Evolutionary conservation across 2,329 filamentous ascomycete species (phyloP).

Genomic region (Saccharata proteae): DNA sequence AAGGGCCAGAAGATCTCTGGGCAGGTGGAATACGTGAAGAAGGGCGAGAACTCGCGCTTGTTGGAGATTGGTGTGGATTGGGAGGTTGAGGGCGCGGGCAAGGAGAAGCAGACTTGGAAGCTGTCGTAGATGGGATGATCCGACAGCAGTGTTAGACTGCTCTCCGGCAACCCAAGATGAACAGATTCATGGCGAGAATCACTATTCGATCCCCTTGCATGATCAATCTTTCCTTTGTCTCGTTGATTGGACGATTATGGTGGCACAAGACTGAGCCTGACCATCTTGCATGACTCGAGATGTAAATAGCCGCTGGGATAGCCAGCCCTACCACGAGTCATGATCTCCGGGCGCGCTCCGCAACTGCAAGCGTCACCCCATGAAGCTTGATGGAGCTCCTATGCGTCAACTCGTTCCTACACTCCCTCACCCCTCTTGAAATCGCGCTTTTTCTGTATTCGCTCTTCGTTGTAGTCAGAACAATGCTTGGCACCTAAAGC

Average conservation of each 20-base stretch:
- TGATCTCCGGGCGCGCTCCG: too few relatives aligned
- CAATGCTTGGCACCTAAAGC: neutral
- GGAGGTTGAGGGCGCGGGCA: slow-evolving; percentile 18
- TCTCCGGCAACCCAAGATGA: too few relatives aligned
- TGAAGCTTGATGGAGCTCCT: neutral
- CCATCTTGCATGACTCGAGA: too few relatives aligned
- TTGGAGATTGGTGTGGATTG: slow-evolving; percentile 29
- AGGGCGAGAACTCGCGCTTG: slow-evolving; percentile 29
- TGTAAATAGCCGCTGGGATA: too few relatives aligned
- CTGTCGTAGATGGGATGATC: slow-evolving; percentile 22
- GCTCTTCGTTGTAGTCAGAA: too few relatives aligned
- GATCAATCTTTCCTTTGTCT: too few relatives aligned
- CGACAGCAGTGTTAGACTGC: too few relatives aligned
- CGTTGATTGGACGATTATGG: too few relatives aligned
- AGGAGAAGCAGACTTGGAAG: slow-evolving; percentile 18
- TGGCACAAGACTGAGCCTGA: too few relatives aligned
- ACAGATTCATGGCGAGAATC: too few relatives aligned
- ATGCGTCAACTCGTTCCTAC: neutral
- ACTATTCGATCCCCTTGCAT: too few relatives aligned
- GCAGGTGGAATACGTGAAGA: slow-evolving; percentile 57
- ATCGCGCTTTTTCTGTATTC: neutral
- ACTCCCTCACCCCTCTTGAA: neutral
- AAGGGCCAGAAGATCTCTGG: slow-evolving; percentile 51
- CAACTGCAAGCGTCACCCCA: slow-evolving; percentile 6
- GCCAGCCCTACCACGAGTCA: too few relatives aligned